These are phyloP conservation scores for Aspergillus diversus DNA, from an alignment of 495 filamentous ascomycete genomes.

Conservation along the genomic window DNA sequence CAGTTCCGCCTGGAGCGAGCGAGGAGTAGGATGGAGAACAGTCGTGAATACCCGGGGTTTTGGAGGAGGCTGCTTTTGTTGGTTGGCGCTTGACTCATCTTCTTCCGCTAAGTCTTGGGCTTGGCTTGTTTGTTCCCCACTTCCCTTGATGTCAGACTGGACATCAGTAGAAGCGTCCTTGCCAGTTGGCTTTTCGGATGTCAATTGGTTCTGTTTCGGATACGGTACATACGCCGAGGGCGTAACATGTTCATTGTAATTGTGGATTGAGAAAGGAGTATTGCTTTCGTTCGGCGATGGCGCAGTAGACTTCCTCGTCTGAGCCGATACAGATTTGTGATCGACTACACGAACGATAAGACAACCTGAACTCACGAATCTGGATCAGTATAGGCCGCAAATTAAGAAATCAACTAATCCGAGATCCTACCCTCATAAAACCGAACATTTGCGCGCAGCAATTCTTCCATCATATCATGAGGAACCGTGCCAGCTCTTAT, in stretches of 20 bases:
- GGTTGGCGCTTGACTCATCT: conserved; percentile 42
- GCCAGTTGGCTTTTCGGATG: conserved; percentile 39
- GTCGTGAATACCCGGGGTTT: conserved; percentile 73
- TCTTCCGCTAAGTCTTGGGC: conserved; percentile 50
- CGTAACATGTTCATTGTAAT: conserved; percentile 83
- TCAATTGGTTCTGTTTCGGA: conserved; percentile 62
- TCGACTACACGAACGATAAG: conserved; percentile 92
- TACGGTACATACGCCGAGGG: conserved; percentile 86
- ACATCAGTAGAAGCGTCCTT: conserved; percentile 33
- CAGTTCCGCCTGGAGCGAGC: conserved; percentile 73
- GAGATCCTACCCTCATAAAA: conserved; percentile 80
- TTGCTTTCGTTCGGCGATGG: conserved; percentile 61
- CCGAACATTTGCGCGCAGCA: conserved; percentile 64
- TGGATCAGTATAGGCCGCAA: conserved; percentile 12
- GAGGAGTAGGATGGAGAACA: conserved; percentile 83
- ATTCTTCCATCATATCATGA: conserved; percentile 74
- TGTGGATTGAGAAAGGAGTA: conserved; percentile 83
- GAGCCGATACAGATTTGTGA: conserved; percentile 68
- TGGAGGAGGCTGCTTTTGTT: conserved; percentile 49
- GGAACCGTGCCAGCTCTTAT: conserved; percentile 67
- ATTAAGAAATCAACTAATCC: neutral
- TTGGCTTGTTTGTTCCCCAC: conserved; percentile 33
- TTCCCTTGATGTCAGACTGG: conserved; percentile 29
- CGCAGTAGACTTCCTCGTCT: conserved; percentile 55
- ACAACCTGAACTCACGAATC: conserved; percentile 57